Conservation (phyloP, 139 green algal genomes). For the Ettlia oleoabundans region DNA sequence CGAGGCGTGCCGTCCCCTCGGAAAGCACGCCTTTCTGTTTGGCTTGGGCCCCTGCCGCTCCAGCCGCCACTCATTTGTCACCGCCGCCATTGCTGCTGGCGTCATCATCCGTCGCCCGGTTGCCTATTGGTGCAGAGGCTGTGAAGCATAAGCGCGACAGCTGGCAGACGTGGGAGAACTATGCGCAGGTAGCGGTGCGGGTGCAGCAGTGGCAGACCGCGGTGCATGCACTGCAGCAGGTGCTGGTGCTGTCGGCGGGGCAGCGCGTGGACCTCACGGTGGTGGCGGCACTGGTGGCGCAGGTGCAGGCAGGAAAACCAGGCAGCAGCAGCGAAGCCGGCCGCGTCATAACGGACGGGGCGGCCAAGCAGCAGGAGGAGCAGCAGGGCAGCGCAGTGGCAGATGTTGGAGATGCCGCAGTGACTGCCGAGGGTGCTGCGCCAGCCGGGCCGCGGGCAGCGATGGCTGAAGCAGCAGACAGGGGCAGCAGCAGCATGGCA, state of each 20-base stretch:
- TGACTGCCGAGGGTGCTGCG: background rate
- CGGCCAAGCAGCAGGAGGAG: background rate
- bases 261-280: slow-evolving; percentile 54
- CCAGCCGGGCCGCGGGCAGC: background rate
- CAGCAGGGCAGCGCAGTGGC: background rate
- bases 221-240: slow-evolving; percentile 57
- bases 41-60: background rate
- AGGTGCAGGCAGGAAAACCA: slow-evolving; percentile 26
- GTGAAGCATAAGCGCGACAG: slow-evolving; percentile 77
- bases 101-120: too few relatives aligned
- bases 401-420: background rate
- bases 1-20: too few relatives aligned
- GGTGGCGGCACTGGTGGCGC: slow-evolving; percentile 47
- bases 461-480: background rate
- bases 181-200: slow-evolving; percentile 64
- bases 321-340: too few relatives aligned
- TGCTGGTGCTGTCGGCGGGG: slow-evolving; percentile 61
- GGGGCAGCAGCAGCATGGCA: background rate
- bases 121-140: slow-evolving; percentile 48
- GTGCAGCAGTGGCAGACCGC: slow-evolving; percentile 43
- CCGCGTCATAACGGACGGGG: background rate
- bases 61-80: background rate
- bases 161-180: slow-evolving; percentile 96
- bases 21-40: too few relatives aligned
- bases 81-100: background rate